phyloP scores from a whole-genome alignment of 345 rosid genomes.

The Brassica nigra region DNA sequence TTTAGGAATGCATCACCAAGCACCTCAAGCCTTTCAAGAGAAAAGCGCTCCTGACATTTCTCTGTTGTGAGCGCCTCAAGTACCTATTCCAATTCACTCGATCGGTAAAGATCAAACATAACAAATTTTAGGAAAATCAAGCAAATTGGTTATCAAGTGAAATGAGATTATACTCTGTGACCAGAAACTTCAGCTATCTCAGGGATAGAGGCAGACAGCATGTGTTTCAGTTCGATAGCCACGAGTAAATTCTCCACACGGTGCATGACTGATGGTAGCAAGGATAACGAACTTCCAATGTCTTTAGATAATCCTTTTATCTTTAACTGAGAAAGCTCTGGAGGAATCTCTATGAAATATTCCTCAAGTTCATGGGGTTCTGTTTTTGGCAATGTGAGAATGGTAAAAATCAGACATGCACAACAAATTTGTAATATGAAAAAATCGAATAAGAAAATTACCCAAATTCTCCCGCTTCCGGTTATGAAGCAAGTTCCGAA shows the following conservation, averaged over 20 bases:
- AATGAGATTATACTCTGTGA: conserved; percentile 52
- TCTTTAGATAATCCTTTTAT: conserved; percentile 85
- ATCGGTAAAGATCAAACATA: conserved; percentile 33
- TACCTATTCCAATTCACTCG: conserved; percentile 51
- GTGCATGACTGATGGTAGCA: conserved; percentile 92
- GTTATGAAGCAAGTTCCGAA: conserved; percentile 82
- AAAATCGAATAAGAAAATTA: conserved; percentile 38
- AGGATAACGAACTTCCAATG: conserved; percentile 81
- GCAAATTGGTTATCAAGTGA: conserved; percentile 23
- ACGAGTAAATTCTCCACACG: conserved; percentile 89
- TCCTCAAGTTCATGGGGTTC: conserved; percentile 73
- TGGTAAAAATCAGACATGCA: conserved; percentile 9
- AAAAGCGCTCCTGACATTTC: conserved; percentile 92
- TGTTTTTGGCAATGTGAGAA: conserved; percentile 43
- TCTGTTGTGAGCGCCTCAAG: conserved; percentile 95
- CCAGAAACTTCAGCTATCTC: conserved; percentile 81
- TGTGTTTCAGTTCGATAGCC: conserved; percentile 78
- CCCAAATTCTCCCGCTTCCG: conserved; percentile 63
- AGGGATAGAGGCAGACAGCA: conserved; percentile 63
- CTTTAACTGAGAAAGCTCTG: conserved; percentile 87
- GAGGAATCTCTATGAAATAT: conserved; percentile 72
- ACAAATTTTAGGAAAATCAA: conserved; percentile 21
- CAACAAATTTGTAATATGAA: conserved; percentile 18
- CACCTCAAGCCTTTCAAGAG: conserved; percentile 88
- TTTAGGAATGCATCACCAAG: conserved; percentile 95